Conservation (phyloP, 176 grass and related monocot species). For the Rhynchospora pubera region DNA sequence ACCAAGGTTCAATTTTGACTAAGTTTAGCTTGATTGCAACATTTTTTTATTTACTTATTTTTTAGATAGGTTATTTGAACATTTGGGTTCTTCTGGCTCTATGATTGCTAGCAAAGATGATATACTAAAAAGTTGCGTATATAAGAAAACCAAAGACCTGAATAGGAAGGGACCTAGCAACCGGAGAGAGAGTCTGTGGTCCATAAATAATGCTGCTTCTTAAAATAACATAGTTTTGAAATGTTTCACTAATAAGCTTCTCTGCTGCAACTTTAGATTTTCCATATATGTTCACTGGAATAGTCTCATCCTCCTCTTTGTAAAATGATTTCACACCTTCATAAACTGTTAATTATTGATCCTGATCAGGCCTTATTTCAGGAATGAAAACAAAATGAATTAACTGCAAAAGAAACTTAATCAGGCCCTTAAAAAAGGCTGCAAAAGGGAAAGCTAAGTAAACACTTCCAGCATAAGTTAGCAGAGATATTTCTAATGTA, state of each 20-base stretch:
- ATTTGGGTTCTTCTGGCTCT: neutral
- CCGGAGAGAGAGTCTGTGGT: conserved; percentile 76
- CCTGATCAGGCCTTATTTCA: neutral
- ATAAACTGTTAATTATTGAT: conserved; percentile 59
- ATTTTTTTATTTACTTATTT: no score
- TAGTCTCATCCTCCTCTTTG: conserved; percentile 61
- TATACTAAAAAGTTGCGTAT: neutral
- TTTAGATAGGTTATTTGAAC: no score
- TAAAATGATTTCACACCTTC: conserved; percentile 84
- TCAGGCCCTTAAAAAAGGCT: neutral
- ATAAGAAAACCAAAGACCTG: conserved; percentile 39
- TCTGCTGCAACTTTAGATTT: conserved; percentile 84
- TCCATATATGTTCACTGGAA: conserved; percentile 89
- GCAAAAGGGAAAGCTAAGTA: neutral
- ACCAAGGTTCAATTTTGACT: neutral
- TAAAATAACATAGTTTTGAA: conserved; percentile 68
- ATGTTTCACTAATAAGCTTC: conserved; percentile 53
- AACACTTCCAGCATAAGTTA: neutral
- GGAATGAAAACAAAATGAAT: neutral
- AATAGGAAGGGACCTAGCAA: conserved; percentile 79
- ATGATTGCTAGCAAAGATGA: neutral
- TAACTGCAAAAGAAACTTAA: neutral
- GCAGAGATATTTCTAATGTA: neutral
- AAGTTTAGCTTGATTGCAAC: neutral
- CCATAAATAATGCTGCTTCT: conserved; percentile 97